Evolutionary conservation across 2,329 filamentous ascomycete species (phyloP), one percentile per base, ranked within the genome.

Genomic region (Raffaelea ambrosiae): DNA sequence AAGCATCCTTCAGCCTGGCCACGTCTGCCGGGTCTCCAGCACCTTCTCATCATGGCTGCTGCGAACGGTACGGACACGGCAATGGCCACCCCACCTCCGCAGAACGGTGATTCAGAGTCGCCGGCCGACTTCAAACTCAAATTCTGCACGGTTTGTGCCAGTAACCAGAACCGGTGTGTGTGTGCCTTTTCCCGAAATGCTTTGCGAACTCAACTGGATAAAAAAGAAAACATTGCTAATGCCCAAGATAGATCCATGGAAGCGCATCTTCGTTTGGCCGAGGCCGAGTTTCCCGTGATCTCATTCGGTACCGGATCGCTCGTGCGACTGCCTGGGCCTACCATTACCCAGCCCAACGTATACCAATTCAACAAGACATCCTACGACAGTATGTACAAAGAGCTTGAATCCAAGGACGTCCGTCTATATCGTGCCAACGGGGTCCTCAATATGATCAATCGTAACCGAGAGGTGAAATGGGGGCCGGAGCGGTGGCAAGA

Each of bases 101-200:
- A 35, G 48, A 72, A 74, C 49, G 69, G 69, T 47, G 66, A 70
- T 22, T 66, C 70, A 14, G 71, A 76, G 40, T 72, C 73, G 18
- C 66, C 72, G 22, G 71, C 70, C n/a, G 79, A 75, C 46, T 95
- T 83, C 75, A 95, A 93, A 68, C 77, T 98, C 53, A 94, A 87
- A 62, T 96, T 97, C 68, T 96, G 90, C 72, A 97, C 93, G 3
- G 91, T 98, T n/a, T 98, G 93, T 68, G 93, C 93, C 8, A 95
- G 89, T 60, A 98, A 98, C 60, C 89, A 98, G 66, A 98, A 98
- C 62, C 83, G 93, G 81, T 95, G 73, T 54, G 81, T 95, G 73
- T 54, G 74, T 50, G 13, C 33, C 16, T 3, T 38, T 38, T 19
- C n/a, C n/a, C n/a, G n/a, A n/a, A n/a, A n/a, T n/a, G n/a, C n/a